Evolutionary conservation across 257 asterid species (phyloP).

Genomic region (Mitragyna speciosa): DNA sequence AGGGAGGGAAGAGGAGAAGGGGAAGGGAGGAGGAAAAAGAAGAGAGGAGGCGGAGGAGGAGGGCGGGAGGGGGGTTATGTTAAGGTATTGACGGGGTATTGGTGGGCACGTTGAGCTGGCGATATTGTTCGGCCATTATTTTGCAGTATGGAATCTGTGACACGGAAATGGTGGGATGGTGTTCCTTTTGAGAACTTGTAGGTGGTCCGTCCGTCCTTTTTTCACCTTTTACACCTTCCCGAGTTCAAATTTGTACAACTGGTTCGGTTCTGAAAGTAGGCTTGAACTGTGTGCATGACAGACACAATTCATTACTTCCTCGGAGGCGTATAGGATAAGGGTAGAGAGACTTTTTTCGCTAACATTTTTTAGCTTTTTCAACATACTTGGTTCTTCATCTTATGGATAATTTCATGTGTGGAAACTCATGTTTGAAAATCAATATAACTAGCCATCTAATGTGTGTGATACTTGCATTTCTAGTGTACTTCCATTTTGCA

Average conservation of each 20-base stretch:
- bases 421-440: no score
- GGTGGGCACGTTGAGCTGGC: not conserved
- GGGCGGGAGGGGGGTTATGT: no score
- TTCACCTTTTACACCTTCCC: not conserved
- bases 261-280: not conserved
- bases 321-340: not conserved
- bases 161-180: constrained; percentile 4
- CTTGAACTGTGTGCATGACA: not conserved
- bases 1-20: not conserved
- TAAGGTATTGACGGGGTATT: no score
- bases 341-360: no score
- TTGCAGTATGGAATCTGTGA: not conserved
- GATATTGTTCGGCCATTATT: not conserved
- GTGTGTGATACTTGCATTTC: no score
- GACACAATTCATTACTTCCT: not conserved
- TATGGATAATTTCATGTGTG: no score
- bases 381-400: no score
- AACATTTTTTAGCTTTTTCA: not conserved
- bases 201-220: not conserved
- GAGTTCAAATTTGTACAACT: not conserved
- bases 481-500: no score
- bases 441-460: no score
- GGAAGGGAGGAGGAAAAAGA: not conserved
- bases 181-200: not conserved
- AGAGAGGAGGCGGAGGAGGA: not conserved